phyloP scores from a whole-genome alignment of 495 filamentous ascomycete species.

The Podospora bellae-mahoneyi region DNA sequence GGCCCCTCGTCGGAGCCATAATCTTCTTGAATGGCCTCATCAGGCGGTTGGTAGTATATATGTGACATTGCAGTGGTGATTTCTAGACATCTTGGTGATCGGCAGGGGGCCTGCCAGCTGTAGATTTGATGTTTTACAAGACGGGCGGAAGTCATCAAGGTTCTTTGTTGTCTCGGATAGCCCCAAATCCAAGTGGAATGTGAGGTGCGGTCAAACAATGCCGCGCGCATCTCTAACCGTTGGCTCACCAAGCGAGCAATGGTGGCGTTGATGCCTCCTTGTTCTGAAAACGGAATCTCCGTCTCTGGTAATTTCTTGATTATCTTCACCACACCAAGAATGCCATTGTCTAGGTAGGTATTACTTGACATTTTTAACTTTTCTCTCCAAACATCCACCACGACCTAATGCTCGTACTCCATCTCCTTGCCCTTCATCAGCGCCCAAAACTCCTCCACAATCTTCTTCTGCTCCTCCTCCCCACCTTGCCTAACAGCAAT shows the following conservation, averaged over 20 bases:
- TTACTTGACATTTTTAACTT: background rate
- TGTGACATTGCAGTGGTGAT: background rate
- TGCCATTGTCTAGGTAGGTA: background rate
- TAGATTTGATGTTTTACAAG: background rate
- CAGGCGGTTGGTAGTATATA: background rate
- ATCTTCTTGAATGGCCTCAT: background rate
- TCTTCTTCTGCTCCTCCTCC: constrained; percentile 63
- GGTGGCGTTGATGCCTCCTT: background rate
- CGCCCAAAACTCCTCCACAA: constrained; percentile 81
- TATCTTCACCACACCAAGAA: background rate
- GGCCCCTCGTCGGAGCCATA: background rate
- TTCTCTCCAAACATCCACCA: background rate
- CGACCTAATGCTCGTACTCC: constrained; percentile 51
- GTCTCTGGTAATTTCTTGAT: background rate
- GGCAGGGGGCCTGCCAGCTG: background rate
- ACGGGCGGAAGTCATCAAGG: background rate
- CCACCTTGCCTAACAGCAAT: constrained; percentile 65
- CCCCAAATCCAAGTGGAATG: background rate
- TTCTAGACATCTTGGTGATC: background rate
- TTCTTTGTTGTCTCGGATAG: background rate
- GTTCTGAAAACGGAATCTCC: background rate
- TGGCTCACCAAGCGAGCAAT: background rate
- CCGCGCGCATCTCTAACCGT: background rate
- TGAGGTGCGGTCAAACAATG: background rate
- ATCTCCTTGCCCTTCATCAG: constrained; percentile 33